These are phyloP conservation scores for Penicillium maclennaniae DNA, from an alignment of 495 filamentous ascomycete genomes.

Conservation along the genomic window DNA sequence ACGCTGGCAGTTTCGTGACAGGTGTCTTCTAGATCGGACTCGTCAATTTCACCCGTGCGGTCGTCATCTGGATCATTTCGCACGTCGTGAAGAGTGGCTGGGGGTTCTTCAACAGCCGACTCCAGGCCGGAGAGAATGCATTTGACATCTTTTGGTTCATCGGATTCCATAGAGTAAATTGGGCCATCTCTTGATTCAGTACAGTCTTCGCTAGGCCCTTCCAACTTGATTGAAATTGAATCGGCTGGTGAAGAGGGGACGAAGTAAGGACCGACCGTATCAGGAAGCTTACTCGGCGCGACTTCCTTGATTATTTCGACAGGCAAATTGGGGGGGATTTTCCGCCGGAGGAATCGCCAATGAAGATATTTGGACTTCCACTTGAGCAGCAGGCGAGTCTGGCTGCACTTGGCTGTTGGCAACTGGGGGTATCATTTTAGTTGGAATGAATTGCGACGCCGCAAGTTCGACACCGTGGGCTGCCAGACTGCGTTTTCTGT, in stretches of 20 bases:
- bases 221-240: conserved; percentile 7
- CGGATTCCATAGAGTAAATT: not conserved
- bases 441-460: conserved; percentile 22
- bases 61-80: conserved; percentile 1
- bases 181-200: not conserved
- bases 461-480: conserved; percentile 24
- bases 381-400: not conserved
- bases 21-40: conserved; percentile 20
- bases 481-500: conserved; percentile 38
- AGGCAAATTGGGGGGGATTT: conserved; percentile 27
- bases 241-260: not conserved
- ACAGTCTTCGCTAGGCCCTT: not conserved
- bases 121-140: not conserved
- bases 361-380: conserved; percentile 10
- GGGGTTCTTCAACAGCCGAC: not conserved
- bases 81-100: not conserved
- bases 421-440: not conserved
- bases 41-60: conserved; percentile 14
- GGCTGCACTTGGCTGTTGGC: conserved; percentile 1
- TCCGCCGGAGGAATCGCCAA: conserved; percentile 32
- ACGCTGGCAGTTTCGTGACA: conserved; percentile 41
- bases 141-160: not conserved
- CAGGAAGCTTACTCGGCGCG: conserved; percentile 4
- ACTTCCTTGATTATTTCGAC: conserved; percentile 23
- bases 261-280: not conserved